Evolutionary conservation across 768 basidiomycete genomes (phyloP), one percentile per base, ranked within the genome.

Genomic region (Agaricus subrufescens): DNA sequence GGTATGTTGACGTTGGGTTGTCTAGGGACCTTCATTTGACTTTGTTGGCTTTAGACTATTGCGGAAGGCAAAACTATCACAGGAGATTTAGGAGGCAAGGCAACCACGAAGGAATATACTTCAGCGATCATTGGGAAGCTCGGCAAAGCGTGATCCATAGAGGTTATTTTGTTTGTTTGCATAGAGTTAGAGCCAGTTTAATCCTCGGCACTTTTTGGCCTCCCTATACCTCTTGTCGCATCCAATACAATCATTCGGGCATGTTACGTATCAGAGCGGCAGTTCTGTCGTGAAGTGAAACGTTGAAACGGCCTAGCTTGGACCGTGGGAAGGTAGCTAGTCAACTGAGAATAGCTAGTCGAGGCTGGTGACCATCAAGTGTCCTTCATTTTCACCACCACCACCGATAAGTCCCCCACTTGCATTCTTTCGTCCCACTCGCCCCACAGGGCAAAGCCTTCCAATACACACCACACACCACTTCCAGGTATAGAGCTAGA

Each of bases 21-120:
- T 43, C 44, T 26, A 34, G 48, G 26, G 47, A 37, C 38, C 23
- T 38, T 50, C 29, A 26, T 38, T 34, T 47, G 37, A 61, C 57
- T 56, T 57, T 31, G 59, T 19, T 51, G 54, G 30, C 63, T 63
- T 42, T 39, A 96, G 94, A 98, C 94, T 34, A 97, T 99, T 68
- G 94, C 96, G 15, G 96, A 97, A 75, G 97, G 97, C 62, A 94
- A 91, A 75, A 71, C 78, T 42, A 95, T 98, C 70, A 99, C 97
- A 7, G 91, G 96, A 30, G 97, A 99, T 72, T 76, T 99, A 57
- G 94, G 97, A 23, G 97, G 97, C 42, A 94, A 89, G 70, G 83
- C 95, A 14, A 84, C 85, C 34, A 99, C 97, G 2, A 78, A 78
- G 69, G 87, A 97, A 72, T 98, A 91, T 75, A 95, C 95, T 42